These are phyloP conservation scores for Trichophyton simii DNA, from an alignment of 2,329 filamentous ascomycete genomes.

Conservation along the genomic window DNA sequence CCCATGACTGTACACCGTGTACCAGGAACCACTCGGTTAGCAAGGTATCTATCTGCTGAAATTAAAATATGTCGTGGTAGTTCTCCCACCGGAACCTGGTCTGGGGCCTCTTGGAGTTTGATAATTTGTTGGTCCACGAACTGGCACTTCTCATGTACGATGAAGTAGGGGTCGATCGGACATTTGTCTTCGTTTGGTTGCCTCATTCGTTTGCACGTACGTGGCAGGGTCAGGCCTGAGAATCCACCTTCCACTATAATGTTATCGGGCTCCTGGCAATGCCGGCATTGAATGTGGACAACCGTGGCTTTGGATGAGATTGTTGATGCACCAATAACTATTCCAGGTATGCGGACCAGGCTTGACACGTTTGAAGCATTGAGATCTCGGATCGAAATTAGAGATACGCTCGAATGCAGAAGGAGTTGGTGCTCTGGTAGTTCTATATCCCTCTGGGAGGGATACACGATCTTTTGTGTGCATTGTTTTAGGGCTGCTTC, in stretches of 20 bases:
- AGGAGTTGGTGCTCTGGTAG: conserved; percentile 90
- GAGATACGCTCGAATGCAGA: conserved; percentile 78
- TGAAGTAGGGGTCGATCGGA: conserved; percentile 88
- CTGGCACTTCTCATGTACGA: conserved; percentile 81
- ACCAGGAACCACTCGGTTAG: conserved; percentile 88
- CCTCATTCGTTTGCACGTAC: conserved; percentile 57
- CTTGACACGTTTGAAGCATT: conserved; percentile 86
- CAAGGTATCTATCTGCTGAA: conserved; percentile 89
- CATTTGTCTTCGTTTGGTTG: conserved; percentile 56
- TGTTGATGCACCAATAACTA: conserved; percentile 93
- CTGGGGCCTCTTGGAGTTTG: conserved; percentile 93
- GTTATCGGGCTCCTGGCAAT: conserved; percentile 60
- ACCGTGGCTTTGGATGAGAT: conserved; percentile 90
- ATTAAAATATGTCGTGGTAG: conserved; percentile 88
- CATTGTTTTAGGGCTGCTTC: conserved; percentile 81
- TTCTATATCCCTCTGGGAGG: conserved; percentile 52
- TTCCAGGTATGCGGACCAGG: conserved; percentile 92
- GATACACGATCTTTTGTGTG: conserved; percentile 86
- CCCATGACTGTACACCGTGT: conserved; percentile 92
- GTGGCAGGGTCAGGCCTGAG: conserved; percentile 69
- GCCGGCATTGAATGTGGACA: conserved; percentile 76
- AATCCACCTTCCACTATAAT: conserved; percentile 74
- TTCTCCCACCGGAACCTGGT: conserved; percentile 94
- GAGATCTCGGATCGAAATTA: conserved; percentile 86
- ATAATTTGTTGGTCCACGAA: conserved; percentile 98